A percentile compares a stretch with the other conserved stretches of the same genome.
These are phyloP conservation scores for Colletotrichum simmondsii DNA, from an alignment of 2,329 filamentous ascomycete genomes.

Conservation along the genomic window DNA sequence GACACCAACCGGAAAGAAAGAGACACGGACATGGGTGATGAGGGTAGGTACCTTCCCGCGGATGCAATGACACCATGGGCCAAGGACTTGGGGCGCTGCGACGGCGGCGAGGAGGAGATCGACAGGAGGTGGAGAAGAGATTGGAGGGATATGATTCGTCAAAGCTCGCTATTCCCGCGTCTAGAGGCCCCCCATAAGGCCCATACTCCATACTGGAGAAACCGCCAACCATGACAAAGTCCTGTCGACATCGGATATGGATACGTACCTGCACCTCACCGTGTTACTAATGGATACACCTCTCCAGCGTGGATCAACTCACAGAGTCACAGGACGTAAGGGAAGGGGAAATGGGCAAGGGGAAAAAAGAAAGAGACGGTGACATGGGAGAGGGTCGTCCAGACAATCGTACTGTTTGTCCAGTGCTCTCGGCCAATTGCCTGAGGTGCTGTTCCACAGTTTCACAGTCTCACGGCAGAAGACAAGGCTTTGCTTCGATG, in stretches of 20 bases:
- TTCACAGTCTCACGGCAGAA: background rate
- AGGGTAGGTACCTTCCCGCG: background rate
- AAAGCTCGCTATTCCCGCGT: background rate
- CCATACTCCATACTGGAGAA: too few relatives aligned
- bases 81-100: conserved; percentile 5
- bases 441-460: background rate
- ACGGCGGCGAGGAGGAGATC: conserved; percentile 31
- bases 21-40: background rate
- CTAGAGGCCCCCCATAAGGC: background rate
- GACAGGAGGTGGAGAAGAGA: conserved; percentile 28
- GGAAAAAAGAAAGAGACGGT: background rate
- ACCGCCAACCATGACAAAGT: background rate
- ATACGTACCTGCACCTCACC: background rate
- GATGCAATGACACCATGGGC: conserved; percentile 21
- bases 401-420: background rate
- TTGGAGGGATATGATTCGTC: background rate
- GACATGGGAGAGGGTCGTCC: background rate
- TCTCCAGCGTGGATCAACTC: background rate
- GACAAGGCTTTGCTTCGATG: background rate
- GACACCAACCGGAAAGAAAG: background rate
- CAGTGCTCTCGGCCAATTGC: background rate
- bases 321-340: background rate
- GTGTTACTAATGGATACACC: background rate
- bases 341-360: background rate
- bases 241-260: background rate